Base-by-base conservation (phyloP, 768 basidiomycete species). In the Thelephora ganbajun region DNA sequence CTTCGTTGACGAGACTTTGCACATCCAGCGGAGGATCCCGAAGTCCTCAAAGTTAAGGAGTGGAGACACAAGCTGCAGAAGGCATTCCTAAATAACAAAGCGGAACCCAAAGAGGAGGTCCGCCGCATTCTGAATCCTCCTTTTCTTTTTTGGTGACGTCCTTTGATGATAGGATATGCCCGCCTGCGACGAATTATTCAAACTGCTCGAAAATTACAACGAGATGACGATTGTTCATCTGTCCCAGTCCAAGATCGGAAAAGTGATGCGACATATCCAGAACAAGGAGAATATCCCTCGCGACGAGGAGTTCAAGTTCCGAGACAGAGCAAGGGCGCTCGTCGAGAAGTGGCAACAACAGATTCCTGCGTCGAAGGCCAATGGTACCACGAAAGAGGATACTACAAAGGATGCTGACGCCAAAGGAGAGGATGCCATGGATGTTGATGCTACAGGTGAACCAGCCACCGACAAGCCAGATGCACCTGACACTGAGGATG, bases 11-110 rank as follows among this genome's bases (percentile, higher is more conserved):
- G 20, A 37, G 19, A 22, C 14, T 35, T 50, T 19, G 12, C 43
- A 37, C 42, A 45, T 26, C 14, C 44, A 70, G 70, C 68, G 48
- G 68, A 69, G 44, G 79, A 84, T 61, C 72, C 71, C 1, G 81
- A 83, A 51, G 83, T 79, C 19, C 57, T 67, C 47, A 80, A 82
- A 61, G 89, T 93, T 56, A 80, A 85, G 58, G 84, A 87, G 49
- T 94, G 92, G 91, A 72, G 93, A 54, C 90, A 94, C 62, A 84
- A 79, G 62, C 73, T 96, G 2, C 92, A 97, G 65, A 85, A 90
- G 62, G 84, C 78, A 0, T 84, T 91, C 68, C 60, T 93, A 46
- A 78, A 79, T 54, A 74, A 66, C 53, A 81, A 81, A 63, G 65
- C 66, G 5, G 52, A 69, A 6, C 82, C 86, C 4, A 80, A 77